These are phyloP conservation scores for Aspergillus spinulosporus DNA, from an alignment of 2,329 filamentous ascomycete genomes.

Conservation along the genomic window DNA sequence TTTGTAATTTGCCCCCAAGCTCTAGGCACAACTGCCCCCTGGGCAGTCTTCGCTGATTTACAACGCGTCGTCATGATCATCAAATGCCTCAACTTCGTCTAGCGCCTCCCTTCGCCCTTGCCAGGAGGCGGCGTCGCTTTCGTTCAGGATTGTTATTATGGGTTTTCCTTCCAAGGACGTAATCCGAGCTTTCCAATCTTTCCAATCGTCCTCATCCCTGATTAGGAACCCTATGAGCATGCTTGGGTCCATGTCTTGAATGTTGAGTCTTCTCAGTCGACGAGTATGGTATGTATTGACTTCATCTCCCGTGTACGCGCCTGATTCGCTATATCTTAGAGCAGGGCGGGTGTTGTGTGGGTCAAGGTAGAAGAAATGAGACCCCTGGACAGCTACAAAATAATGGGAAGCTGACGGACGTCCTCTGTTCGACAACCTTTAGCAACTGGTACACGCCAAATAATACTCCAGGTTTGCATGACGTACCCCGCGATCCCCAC, in stretches of 20 bases:
- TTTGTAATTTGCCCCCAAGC: no score
- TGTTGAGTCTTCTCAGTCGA: slow-evolving; percentile 75
- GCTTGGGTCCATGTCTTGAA: slow-evolving; percentile 94
- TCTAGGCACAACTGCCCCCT: no score
- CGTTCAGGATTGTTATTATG: slow-evolving; percentile 77
- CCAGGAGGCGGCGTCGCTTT: slow-evolving; percentile 57
- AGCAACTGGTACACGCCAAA: slow-evolving; percentile 26
- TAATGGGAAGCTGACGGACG: slow-evolving; percentile 87
- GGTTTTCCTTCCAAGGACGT: slow-evolving; percentile 75
- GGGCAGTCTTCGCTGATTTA: not conserved
- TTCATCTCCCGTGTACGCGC: slow-evolving; percentile 66
- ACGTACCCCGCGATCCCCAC: slow-evolving; percentile 88
- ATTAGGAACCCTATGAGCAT: slow-evolving; percentile 97
- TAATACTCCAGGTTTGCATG: not conserved
- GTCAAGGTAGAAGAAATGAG: slow-evolving; percentile 89
- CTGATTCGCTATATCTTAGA: slow-evolving; percentile 59
- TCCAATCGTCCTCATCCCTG: slow-evolving; percentile 77
- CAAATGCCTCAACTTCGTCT: slow-evolving; percentile 86
- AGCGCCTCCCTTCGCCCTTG: slow-evolving; percentile 71
- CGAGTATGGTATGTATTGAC: slow-evolving; percentile 83
- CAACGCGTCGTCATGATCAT: slow-evolving; percentile 57
- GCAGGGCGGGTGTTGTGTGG: slow-evolving; percentile 82
- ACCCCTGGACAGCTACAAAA: slow-evolving; percentile 71
- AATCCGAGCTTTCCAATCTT: slow-evolving; percentile 74
- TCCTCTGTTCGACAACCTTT: slow-evolving; percentile 57